phyloP scores from a whole-genome alignment of 2,329 filamentous ascomycete genomes.

The Orbilia ellipsospora region DNA sequence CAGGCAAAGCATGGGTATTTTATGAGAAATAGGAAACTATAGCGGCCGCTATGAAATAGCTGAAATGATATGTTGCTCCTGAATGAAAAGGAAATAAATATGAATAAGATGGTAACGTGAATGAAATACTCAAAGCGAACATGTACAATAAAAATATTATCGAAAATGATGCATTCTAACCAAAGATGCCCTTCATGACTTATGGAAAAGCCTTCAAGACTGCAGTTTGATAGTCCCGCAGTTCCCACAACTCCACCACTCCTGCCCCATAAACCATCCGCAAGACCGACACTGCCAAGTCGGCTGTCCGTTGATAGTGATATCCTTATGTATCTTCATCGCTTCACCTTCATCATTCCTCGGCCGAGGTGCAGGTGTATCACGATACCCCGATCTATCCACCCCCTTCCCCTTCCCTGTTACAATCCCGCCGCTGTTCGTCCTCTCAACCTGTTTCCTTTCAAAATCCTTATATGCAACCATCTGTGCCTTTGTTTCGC shows the following conservation, averaged over 20 bases:
- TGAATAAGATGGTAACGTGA: no score
- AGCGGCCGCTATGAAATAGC: no score
- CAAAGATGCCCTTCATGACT: neutral
- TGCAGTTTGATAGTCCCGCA: conserved; percentile 42
- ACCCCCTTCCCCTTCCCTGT: conserved; percentile 27
- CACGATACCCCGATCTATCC: conserved; percentile 19
- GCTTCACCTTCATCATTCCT: neutral
- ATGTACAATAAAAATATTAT: neutral
- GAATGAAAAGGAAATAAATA: no score
- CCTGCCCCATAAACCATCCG: conserved; percentile 46
- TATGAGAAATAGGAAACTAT: no score
- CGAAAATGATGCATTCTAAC: neutral
- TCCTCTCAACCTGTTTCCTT: conserved; percentile 15
- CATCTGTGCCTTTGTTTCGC: conserved; percentile 38
- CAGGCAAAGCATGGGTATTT: no score
- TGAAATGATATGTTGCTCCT: no score
- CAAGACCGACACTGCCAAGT: conserved; percentile 50
- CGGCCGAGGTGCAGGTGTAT: neutral
- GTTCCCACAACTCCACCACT: conserved; percentile 54
- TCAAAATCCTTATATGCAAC: conserved; percentile 40
- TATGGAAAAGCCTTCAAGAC: conserved; percentile 15
- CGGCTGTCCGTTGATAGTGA: conserved; percentile 46
- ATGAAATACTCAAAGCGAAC: neutral
- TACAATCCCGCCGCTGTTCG: neutral
- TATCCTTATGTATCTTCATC: conserved; percentile 20